A percentile compares a stretch with the other conserved stretches of the same genome.
Evolutionary conservation across 768 basidiomycete species (phyloP).

Genomic region (Porphyrellus cyaneotinctus): DNA sequence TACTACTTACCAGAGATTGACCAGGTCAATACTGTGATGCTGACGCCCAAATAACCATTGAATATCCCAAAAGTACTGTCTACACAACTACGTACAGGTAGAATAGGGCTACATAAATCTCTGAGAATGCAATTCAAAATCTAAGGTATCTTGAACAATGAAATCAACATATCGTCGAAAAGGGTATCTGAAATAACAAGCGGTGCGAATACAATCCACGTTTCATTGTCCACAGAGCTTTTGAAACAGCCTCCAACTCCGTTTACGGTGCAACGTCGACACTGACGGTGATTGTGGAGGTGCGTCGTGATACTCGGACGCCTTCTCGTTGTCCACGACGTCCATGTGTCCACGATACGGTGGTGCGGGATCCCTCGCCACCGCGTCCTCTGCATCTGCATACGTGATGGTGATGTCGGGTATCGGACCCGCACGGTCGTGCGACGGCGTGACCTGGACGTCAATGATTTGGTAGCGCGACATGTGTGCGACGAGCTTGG

Average conservation of each 20-base stretch:
- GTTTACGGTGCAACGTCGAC: not conserved
- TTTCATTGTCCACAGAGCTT: constrained; percentile 4
- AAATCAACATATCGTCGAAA: not conserved
- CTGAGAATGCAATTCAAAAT: not conserved
- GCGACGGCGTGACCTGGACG: constrained; percentile 27
- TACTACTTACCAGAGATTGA: too few relatives aligned
- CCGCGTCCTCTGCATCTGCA: constrained; percentile 14
- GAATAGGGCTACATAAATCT: not conserved
- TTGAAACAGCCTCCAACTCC: constrained; percentile 19
- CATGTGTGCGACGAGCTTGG: constrained; percentile 37
- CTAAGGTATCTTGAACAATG: too few relatives aligned
- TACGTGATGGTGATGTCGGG: constrained; percentile 30
- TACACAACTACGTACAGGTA: not conserved
- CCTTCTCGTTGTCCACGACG: constrained; percentile 13
- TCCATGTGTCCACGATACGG: constrained; percentile 30
- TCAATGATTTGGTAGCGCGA: constrained; percentile 47
- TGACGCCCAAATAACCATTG: too few relatives aligned
- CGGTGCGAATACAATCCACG: too few relatives aligned
- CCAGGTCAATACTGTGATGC: too few relatives aligned
- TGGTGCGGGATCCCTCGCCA: constrained; percentile 32
- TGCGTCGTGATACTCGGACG: not conserved
- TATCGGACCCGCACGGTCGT: constrained; percentile 3
- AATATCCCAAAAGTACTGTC: too few relatives aligned
- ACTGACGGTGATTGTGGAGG: not conserved
- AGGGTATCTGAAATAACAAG: too few relatives aligned